phyloP scores from a whole-genome alignment of 1,139 yeast species.

The Yamadazyma friedrichii region DNA sequence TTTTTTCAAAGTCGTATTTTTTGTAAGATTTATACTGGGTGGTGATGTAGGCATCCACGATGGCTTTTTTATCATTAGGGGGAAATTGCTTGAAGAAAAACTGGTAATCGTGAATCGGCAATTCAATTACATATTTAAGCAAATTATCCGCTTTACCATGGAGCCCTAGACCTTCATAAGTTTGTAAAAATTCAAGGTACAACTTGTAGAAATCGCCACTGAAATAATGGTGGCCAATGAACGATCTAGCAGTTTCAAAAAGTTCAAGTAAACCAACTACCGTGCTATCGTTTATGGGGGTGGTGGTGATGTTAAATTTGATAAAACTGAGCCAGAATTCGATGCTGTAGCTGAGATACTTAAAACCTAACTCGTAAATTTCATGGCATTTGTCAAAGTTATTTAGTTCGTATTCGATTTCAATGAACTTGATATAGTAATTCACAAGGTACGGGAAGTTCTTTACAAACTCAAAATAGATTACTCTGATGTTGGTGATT shows the following conservation, averaged over 20 bases:
- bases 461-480: conserved; percentile 57
- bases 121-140: conserved; percentile 59
- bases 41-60: conserved; percentile 54
- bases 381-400: conserved; percentile 45
- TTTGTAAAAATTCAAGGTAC: conserved; percentile 57
- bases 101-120: conserved; percentile 77
- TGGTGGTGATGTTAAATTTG: conserved; percentile 49
- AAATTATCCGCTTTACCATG: conserved; percentile 43
- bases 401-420: conserved; percentile 62
- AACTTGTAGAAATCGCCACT: conserved; percentile 74
- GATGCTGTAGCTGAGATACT: conserved; percentile 53
- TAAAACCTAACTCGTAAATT: conserved; percentile 57
- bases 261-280: conserved; percentile 29
- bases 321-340: conserved; percentile 75
- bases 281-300: conserved; percentile 12
- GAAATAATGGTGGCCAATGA: conserved; percentile 72
- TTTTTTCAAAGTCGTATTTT: conserved; percentile 62
- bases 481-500: conserved; percentile 41
- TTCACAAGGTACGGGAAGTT: conserved; percentile 72
- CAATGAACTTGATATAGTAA: conserved; percentile 79
- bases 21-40: conserved; percentile 62
- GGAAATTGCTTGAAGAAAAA: conserved; percentile 49
- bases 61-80: conserved; percentile 31
- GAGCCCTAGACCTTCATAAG: conserved; percentile 26
- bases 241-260: conserved; percentile 61